A percentile compares a stretch with the other conserved stretches of the same genome.
Evolutionary conservation across 2,329 filamentous ascomycete species (phyloP).

Genomic region (Trichoderma semiorbis): DNA sequence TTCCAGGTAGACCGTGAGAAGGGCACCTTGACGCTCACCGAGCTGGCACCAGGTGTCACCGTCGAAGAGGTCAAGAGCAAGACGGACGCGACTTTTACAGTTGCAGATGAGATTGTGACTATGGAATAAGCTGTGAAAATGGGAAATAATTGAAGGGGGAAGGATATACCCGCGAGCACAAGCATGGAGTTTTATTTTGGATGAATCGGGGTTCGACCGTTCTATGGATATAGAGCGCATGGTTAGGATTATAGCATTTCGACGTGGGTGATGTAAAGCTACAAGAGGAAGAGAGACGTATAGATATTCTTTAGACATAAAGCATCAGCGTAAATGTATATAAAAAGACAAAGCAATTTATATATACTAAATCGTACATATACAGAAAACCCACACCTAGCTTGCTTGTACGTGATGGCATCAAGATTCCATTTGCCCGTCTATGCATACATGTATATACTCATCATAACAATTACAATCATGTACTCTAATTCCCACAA

Average conservation of each 20-base stretch:
- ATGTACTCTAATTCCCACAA: neutral
- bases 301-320: neutral
- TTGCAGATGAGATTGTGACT: conserved; percentile 55
- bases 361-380: neutral
- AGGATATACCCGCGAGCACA: neutral
- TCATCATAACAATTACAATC: neutral
- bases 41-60: conserved; percentile 65
- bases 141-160: neutral
- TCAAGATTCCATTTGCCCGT: neutral
- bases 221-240: neutral
- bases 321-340: neutral
- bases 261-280: neutral
- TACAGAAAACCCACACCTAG: neutral
- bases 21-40: conserved; percentile 63
- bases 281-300: neutral
- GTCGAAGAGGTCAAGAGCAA: conserved; percentile 67
- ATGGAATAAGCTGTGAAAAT: conserved; percentile 33
- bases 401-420: neutral
- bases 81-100: conserved; percentile 65
- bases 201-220: neutral
- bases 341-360: neutral
- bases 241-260: neutral
- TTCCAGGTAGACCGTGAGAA: conserved; percentile 63
- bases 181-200: conserved; percentile 1
- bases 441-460: neutral